Evolutionary conservation across 2,329 filamentous ascomycete genomes (phyloP), one percentile per base, ranked within the genome.

Genomic region (Passalora sequoiae): DNA sequence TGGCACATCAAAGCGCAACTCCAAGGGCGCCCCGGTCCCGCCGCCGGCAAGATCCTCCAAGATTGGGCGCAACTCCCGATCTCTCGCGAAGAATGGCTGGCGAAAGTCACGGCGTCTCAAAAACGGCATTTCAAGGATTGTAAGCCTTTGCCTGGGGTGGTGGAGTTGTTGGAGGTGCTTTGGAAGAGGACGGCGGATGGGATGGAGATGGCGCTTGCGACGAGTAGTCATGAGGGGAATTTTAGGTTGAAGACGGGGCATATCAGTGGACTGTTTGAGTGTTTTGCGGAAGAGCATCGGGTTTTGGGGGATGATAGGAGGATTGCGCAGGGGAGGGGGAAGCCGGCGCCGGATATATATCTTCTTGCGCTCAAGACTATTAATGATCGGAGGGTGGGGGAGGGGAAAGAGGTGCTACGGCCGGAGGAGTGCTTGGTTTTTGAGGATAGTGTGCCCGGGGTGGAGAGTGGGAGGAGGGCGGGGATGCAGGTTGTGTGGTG

Each of bases 401-500:
- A 74, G 3, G 80, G 78, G 39, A 69, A 75, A 52, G 69, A 77
- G 46, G 72, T 74, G 40, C 83, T 98, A 50, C 73, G 63, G 41
- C 88, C 89, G 0, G 84, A 86, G 54, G 91, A 97, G 66, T 97
- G 92, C 62, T 73, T 98, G 12, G 92, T 97, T 0, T 97, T 98
- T 59, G 92, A 98, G 68, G 92, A 98, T 66, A 87, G 84, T 33
- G 89, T 97, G 1, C 87, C 89, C 0, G 92, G 92, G 3, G 88
- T 96, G 2, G 92, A 98, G 68, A 81, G 88, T 2, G 92, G 89
- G 4, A 74, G 92, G 40, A 79, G 92, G 53, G 92, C 92, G 0
- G 91, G 91, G 0, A 97, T 97, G 91, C 81, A 91, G 54, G 89
- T 94, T 9, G 74, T 95, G 1, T 98, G 92, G 92, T 84, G 81